Conservation (phyloP, 257 asterid genomes). For the Mitragyna speciosa region DNA sequence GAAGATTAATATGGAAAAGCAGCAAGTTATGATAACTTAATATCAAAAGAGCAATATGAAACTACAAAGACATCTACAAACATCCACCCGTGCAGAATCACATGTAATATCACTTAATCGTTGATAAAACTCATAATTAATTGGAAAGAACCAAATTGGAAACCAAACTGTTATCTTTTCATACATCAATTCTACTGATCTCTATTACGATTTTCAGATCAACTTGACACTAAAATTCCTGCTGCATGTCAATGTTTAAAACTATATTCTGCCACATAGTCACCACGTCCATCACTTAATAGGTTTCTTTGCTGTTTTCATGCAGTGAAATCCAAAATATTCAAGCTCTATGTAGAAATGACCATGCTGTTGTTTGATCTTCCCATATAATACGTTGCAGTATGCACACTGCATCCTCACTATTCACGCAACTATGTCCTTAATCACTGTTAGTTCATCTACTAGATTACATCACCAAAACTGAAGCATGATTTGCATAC, state of each 20-base stretch:
- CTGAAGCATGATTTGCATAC: neutral
- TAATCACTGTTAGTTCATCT: neutral
- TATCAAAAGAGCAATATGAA: neutral
- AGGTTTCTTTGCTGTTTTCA: neutral
- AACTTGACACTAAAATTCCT: neutral
- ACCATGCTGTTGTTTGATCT: no score
- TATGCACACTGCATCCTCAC: neutral
- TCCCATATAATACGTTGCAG: no score
- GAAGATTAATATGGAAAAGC: conserved; percentile 19
- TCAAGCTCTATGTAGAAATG: no score
- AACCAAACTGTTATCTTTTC: neutral
- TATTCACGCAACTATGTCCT: neutral
- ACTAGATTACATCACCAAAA: no score
- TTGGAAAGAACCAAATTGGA: no score
- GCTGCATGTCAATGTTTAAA: neutral
- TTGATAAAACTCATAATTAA: neutral
- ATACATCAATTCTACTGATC: neutral
- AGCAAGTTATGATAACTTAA: neutral
- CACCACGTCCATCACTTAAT: neutral
- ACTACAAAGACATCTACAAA: neutral
- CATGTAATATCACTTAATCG: neutral
- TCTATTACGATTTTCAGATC: neutral
- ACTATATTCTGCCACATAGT: neutral
- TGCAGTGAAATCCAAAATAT: neutral
- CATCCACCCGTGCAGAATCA: neutral